These are phyloP conservation scores for Brassica rapa DNA, from an alignment of 345 rosid species.

Conservation along the genomic window DNA sequence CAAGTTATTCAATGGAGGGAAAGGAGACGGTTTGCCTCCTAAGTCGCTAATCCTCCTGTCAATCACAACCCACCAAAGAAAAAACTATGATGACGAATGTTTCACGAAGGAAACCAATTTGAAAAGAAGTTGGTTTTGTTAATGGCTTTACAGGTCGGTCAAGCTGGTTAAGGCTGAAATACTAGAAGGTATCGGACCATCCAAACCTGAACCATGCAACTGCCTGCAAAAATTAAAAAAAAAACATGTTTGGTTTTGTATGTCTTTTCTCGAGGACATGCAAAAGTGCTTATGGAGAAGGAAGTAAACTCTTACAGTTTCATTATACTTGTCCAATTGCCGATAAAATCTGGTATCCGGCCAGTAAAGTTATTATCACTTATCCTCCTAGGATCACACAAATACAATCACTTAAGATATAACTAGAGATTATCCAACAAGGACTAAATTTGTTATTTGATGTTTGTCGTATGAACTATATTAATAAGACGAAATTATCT, in stretches of 20 bases:
- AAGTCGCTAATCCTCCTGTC: slow-evolving; percentile 80
- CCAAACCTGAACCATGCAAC: slow-evolving; percentile 69
- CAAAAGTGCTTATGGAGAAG: background rate
- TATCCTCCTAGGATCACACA: slow-evolving; percentile 58
- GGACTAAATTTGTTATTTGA: background rate
- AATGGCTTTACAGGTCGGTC: slow-evolving; percentile 67
- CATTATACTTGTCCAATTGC: slow-evolving; percentile 59
- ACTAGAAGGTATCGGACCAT: slow-evolving; percentile 79
- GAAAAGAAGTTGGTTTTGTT: slow-evolving; percentile 10
- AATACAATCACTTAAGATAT: slow-evolving; percentile 11
- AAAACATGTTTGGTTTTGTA: background rate
- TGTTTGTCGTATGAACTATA: slow-evolving; percentile 1
- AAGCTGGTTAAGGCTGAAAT: slow-evolving; percentile 61
- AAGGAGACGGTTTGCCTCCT: slow-evolving; percentile 55
- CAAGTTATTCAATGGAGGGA: slow-evolving; percentile 58
- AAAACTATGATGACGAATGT: background rate
- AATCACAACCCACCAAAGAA: slow-evolving; percentile 20
- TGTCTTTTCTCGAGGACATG: slow-evolving; percentile 2
- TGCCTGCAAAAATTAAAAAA: slow-evolving; percentile 50
- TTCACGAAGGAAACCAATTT: background rate
- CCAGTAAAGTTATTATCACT: slow-evolving; percentile 75
- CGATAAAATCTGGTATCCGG: slow-evolving; percentile 61
- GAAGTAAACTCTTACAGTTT: slow-evolving; percentile 61
- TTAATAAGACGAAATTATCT: slow-evolving; percentile 28
- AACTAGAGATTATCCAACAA: background rate